phyloP scores from a whole-genome alignment of 2,329 filamentous ascomycete genomes.

The Botrytis hyacinthi region DNA sequence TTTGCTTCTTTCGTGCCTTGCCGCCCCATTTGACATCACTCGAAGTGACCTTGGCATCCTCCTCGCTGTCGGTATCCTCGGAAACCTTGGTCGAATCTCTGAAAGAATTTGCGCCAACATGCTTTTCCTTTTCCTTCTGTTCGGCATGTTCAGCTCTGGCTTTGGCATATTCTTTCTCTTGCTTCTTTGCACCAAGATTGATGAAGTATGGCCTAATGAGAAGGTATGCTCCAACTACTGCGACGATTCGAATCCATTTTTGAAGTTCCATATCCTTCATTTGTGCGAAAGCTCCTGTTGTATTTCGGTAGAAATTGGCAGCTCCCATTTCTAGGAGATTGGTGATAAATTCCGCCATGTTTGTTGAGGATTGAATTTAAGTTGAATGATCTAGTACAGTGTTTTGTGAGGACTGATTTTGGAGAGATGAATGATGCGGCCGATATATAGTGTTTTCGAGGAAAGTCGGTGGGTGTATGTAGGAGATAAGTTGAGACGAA shows the following conservation, averaged over 20 bases:
- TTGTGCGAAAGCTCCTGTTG: constrained; percentile 43
- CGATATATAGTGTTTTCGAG: not conserved
- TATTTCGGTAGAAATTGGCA: constrained; percentile 27
- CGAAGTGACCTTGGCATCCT: constrained; percentile 42
- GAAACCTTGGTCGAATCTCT: constrained; percentile 51
- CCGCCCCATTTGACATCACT: constrained; percentile 59
- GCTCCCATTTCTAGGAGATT: constrained; percentile 23
- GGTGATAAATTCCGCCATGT: constrained; percentile 17
- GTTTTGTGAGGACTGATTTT: not conserved
- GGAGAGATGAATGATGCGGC: not conserved
- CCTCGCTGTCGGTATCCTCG: constrained; percentile 52
- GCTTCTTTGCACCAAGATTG: constrained; percentile 60
- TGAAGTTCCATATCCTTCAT: constrained; percentile 46
- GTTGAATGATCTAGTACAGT: not conserved
- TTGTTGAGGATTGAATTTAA: not conserved
- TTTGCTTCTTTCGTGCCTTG: constrained; percentile 67
- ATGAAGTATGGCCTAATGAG: constrained; percentile 73
- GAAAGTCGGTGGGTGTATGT: not conserved
- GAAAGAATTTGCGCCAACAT: constrained; percentile 61
- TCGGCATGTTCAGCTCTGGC: constrained; percentile 40
- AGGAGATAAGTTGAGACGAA: not conserved
- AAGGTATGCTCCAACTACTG: constrained; percentile 70
- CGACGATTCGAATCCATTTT: constrained; percentile 66
- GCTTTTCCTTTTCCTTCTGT: constrained; percentile 36
- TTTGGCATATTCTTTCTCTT: constrained; percentile 62